Percentiles rank a stretch among this genome's conserved stretches.
These are phyloP conservation scores for Remersonia thermophila DNA, from an alignment of 2,329 filamentous ascomycete species.

Conservation along the genomic window DNA sequence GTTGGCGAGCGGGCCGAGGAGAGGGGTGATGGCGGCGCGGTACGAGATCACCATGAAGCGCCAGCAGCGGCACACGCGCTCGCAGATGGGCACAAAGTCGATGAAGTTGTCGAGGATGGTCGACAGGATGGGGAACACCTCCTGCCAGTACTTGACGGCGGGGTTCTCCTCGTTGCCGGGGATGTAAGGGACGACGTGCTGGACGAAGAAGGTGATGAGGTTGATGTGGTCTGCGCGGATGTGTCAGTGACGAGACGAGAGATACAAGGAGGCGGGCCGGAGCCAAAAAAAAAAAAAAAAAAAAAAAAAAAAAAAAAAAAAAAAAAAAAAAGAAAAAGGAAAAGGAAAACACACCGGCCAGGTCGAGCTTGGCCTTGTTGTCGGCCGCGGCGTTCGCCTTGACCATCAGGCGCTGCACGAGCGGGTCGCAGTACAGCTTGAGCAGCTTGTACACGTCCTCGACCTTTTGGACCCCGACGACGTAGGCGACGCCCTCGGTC, in stretches of 20 bases:
- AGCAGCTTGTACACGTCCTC: conserved; percentile 72
- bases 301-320: too few species aligned
- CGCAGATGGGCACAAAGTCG: conserved; percentile 75
- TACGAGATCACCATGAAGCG: conserved; percentile 95
- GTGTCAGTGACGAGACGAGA: background rate
- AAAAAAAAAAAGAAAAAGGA: too few species aligned
- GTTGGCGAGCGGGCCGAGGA: conserved; percentile 75
- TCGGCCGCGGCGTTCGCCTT: conserved; percentile 78
- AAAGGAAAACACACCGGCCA: conserved; percentile 61
- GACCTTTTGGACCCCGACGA: conserved; percentile 74
- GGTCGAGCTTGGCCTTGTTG: conserved; percentile 69
- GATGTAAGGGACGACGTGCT: conserved; percentile 63
- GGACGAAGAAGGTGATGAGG: conserved; percentile 80
- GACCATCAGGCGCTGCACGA: conserved; percentile 72
- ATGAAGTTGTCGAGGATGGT: conserved; percentile 83
- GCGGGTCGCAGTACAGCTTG: conserved; percentile 85
- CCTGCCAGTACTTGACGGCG: conserved; percentile 89
- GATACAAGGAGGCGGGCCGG: too few species aligned
- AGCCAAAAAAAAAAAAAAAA: too few species aligned
- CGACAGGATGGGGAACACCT: conserved; percentile 78
- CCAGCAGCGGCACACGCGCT: conserved; percentile 91
- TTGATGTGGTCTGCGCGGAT: conserved; percentile 62
- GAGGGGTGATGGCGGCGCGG: conserved; percentile 72
- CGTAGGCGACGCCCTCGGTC: conserved; percentile 86
- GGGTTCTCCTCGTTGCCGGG: conserved; percentile 65